These are phyloP conservation scores for Saprolegnia diclina DNA, from an alignment of 352 stramenopile genomes.

Conservation along the genomic window DNA sequence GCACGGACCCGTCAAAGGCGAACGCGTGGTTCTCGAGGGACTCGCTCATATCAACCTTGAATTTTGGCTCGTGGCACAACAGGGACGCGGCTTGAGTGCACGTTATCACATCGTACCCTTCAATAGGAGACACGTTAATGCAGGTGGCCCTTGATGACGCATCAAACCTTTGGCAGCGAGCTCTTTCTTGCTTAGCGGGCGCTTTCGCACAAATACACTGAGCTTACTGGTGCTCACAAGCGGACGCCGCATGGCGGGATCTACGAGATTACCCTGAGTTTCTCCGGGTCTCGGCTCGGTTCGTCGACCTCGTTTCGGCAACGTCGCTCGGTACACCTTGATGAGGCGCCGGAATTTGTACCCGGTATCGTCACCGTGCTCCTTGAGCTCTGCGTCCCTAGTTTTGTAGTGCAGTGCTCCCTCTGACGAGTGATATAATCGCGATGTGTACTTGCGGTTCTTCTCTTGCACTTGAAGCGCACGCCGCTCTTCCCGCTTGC, in stretches of 20 bases:
- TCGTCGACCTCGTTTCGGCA: conserved; percentile 30
- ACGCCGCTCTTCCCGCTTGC: conserved; percentile 57
- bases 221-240: conserved; percentile 33
- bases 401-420: neutral
- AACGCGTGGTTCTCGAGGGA: conserved; percentile 66
- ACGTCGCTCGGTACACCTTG: conserved; percentile 41
- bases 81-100: conserved; percentile 38
- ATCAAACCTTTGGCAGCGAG: conserved; percentile 43
- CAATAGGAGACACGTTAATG: neutral
- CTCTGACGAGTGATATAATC: neutral
- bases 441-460: conserved; percentile 40
- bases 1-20: conserved; percentile 45
- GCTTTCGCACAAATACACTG: conserved; percentile 64
- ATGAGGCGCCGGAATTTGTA: conserved; percentile 76
- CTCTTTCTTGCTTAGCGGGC: conserved; percentile 60
- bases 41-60: conserved; percentile 64
- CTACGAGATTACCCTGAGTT: neutral
- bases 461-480: conserved; percentile 58
- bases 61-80: conserved; percentile 65
- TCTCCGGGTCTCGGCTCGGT: too few species aligned
- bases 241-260: neutral
- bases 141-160: neutral
- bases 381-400: conserved; percentile 38
- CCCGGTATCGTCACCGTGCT: conserved; percentile 61
- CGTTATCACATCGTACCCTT: conserved; percentile 52